phyloP scores from a whole-genome alignment of 352 stramenopile genomes.

The Globisporangium echinulatum region DNA sequence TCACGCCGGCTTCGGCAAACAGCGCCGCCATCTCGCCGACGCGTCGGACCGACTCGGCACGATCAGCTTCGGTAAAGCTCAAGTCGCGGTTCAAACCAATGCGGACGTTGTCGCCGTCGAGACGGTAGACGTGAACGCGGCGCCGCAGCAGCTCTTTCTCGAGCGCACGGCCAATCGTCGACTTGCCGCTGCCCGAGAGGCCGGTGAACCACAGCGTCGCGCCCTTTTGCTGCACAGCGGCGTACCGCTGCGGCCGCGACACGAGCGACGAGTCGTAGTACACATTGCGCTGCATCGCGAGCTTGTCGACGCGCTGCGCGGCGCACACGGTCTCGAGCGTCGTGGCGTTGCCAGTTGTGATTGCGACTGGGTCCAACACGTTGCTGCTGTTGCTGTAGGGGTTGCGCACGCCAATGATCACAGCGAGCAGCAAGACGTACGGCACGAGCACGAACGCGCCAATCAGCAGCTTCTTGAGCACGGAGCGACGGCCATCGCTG shows the following conservation, averaged over 20 bases:
- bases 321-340: slow-evolving; percentile 45
- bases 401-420: slow-evolving; percentile 31
- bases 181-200: slow-evolving; percentile 96
- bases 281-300: slow-evolving; percentile 69
- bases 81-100: slow-evolving; percentile 97
- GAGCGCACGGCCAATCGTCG: slow-evolving; percentile 94
- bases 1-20: slow-evolving; percentile 94
- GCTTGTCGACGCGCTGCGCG: slow-evolving; percentile 52
- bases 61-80: slow-evolving; percentile 92
- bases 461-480: slow-evolving; percentile 54
- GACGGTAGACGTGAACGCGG: slow-evolving; percentile 94
- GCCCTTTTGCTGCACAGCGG: slow-evolving; percentile 91
- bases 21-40: slow-evolving; percentile 96
- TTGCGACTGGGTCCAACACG: slow-evolving; percentile 8
- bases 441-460: slow-evolving; percentile 43
- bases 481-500: slow-evolving; percentile 27
- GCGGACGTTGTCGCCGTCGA: slow-evolving; percentile 98
- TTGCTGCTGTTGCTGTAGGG: slow-evolving; percentile 4
- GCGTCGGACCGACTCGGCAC: slow-evolving; percentile 94
- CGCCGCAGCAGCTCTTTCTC: slow-evolving; percentile 93
- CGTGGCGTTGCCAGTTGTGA: slow-evolving; percentile 8
- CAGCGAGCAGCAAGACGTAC: slow-evolving; percentile 54
- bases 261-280: slow-evolving; percentile 82
- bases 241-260: slow-evolving; percentile 53
- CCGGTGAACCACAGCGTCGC: slow-evolving; percentile 98